These are phyloP conservation scores for Pyrenophora graminea DNA, from an alignment of 2,329 filamentous ascomycete genomes.

Conservation along the genomic window DNA sequence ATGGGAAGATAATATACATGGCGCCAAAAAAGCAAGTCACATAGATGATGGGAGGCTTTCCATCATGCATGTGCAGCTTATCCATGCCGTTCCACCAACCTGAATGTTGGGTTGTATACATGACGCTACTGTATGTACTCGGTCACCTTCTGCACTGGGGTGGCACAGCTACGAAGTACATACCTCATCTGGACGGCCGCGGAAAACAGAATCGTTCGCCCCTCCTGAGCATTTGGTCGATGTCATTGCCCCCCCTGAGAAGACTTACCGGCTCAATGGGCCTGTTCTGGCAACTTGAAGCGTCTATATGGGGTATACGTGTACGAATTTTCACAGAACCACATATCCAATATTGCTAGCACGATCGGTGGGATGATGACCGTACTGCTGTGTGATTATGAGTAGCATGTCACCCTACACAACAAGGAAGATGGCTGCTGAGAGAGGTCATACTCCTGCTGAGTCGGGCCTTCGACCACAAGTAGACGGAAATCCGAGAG, in stretches of 20 bases:
- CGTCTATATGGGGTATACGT: no score
- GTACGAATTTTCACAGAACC: no score
- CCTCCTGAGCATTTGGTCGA: background rate
- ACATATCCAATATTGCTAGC: no score
- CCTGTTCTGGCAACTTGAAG: background rate
- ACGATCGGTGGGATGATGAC: no score
- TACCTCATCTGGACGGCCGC: background rate
- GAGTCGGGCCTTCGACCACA: no score
- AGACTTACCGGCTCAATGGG: background rate
- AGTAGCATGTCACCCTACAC: no score
- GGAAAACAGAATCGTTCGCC: background rate
- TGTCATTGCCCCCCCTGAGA: background rate
- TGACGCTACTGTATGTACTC: slow-evolving; percentile 8
- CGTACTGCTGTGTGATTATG: no score
- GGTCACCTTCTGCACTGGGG: slow-evolving; percentile 2
- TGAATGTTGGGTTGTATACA: background rate
- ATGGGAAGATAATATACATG: background rate
- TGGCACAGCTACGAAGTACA: slow-evolving; percentile 2
- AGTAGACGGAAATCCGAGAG: no score
- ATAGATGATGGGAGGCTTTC: background rate
- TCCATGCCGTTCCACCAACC: background rate
- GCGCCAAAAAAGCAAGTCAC: background rate
- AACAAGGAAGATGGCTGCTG: no score
- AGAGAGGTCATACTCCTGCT: no score
- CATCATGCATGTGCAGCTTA: background rate